phyloP scores from a whole-genome alignment of 2,329 filamentous ascomycete genomes.

The Alternaria sp. region DNA sequence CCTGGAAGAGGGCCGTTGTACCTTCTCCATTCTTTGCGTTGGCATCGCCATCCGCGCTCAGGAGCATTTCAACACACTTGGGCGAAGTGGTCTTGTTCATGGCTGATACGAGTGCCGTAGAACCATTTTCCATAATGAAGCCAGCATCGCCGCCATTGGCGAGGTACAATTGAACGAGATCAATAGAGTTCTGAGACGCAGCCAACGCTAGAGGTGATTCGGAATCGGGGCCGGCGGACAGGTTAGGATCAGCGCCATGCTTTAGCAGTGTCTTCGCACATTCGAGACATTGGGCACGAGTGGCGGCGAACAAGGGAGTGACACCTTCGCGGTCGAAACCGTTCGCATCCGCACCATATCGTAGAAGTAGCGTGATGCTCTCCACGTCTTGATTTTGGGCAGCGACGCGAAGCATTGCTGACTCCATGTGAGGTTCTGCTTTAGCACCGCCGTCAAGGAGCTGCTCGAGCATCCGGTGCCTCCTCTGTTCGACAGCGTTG shows the following conservation, averaged over 20 bases:
- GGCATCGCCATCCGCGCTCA: conserved; percentile 65
- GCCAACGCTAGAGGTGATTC: conserved; percentile 64
- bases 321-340: conserved; percentile 37
- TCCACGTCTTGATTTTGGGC: conserved; percentile 40
- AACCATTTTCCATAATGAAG: conserved; percentile 61
- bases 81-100: conserved; percentile 66
- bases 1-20: conserved; percentile 68
- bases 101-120: conserved; percentile 65
- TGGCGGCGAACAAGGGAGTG: conserved; percentile 38
- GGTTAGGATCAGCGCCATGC: conserved; percentile 30
- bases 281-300: conserved; percentile 36
- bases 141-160: conserved; percentile 67
- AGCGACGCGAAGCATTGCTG: conserved; percentile 40
- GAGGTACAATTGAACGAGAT: conserved; percentile 65
- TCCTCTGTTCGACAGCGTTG: conserved; percentile 66
- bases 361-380: conserved; percentile 34
- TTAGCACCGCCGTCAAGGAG: conserved; percentile 41
- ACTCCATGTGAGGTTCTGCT: conserved; percentile 37
- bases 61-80: conserved; percentile 63
- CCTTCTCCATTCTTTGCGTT: conserved; percentile 67
- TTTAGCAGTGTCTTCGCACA: conserved; percentile 55
- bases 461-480: conserved; percentile 63
- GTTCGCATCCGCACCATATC: conserved; percentile 40
- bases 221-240: conserved; percentile 51
- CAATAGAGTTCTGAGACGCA: conserved; percentile 59